phyloP scores from a whole-genome alignment of 306 rosid species.

The Medicago ruthenica region DNA sequence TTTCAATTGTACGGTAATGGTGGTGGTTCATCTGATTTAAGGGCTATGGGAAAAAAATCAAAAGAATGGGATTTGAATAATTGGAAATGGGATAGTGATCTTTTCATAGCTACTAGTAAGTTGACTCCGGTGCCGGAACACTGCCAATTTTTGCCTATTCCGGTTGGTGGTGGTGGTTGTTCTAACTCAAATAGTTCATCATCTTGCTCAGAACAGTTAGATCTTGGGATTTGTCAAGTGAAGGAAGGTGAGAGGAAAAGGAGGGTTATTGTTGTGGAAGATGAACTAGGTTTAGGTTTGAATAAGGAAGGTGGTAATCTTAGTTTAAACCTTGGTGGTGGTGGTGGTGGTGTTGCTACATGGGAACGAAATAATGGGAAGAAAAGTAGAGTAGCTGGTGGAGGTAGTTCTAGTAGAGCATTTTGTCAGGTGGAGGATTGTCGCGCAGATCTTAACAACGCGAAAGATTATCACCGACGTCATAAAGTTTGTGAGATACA shows the following conservation, averaged over 20 bases:
- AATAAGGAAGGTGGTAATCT: constrained; percentile 64
- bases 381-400: constrained; percentile 71
- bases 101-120: constrained; percentile 69
- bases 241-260: constrained; percentile 79
- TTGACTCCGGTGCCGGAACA: constrained; percentile 58
- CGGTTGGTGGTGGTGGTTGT: constrained; percentile 47
- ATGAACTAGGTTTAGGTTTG: constrained; percentile 34
- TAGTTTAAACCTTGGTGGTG: constrained; percentile 68
- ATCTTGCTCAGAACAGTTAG: constrained; percentile 75
- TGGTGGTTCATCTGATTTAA: constrained; percentile 50
- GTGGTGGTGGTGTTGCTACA: constrained; percentile 43
- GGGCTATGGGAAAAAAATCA: constrained; percentile 58
- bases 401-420: constrained; percentile 60
- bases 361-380: constrained; percentile 67
- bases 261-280: constrained; percentile 65
- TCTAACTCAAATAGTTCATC: constrained; percentile 83
- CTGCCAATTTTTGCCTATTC: constrained; percentile 60
- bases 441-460: constrained; percentile 76
- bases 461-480: constrained; percentile 84
- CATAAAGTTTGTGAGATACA: constrained; percentile 95
- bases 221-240: constrained; percentile 54
- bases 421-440: constrained; percentile 96
- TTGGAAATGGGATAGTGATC: constrained; percentile 93
- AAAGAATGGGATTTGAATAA: constrained; percentile 81
- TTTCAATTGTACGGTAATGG: constrained; percentile 52